Percentiles rank a stretch among this genome's conserved stretches.
phyloP scores from a whole-genome alignment of 352 stramenopile species.

The Phytopythium delawarense region DNA sequence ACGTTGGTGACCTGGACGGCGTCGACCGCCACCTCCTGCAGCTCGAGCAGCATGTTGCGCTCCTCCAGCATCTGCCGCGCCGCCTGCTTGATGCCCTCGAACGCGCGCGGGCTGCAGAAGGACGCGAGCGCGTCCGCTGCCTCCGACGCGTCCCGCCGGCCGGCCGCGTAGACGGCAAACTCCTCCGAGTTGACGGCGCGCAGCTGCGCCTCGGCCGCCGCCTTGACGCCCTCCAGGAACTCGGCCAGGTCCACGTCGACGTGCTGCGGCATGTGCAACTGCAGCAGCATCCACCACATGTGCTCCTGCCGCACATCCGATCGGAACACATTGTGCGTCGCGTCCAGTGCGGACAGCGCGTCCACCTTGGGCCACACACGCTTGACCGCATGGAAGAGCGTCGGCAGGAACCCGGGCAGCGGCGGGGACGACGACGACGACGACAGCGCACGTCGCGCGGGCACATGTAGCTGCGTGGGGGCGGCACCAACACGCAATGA shows the following conservation, averaged over 20 bases:
- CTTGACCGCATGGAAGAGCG: slow-evolving; percentile 11
- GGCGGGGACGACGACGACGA: slow-evolving; percentile 8
- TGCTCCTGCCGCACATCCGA: slow-evolving; percentile 15
- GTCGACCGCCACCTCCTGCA: slow-evolving; percentile 30
- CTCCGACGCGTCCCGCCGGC: slow-evolving; percentile 4
- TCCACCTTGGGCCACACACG: slow-evolving; percentile 17
- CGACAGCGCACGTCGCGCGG: neutral
- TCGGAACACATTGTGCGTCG: slow-evolving; percentile 23
- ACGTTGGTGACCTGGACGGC: slow-evolving; percentile 21
- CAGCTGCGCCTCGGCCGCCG: slow-evolving; percentile 21
- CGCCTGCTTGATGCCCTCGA: slow-evolving; percentile 17
- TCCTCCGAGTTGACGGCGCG: slow-evolving; percentile 31
- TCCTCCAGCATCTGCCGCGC: slow-evolving; percentile 15
- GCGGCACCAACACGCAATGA: neutral
- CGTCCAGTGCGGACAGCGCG: slow-evolving; percentile 17
- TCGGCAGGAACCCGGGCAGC: slow-evolving; percentile 14
- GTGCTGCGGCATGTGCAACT: slow-evolving; percentile 29
- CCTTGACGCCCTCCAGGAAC: slow-evolving; percentile 32
- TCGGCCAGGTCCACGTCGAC: slow-evolving; percentile 30
- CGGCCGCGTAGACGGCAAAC: slow-evolving; percentile 25
- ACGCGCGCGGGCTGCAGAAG: slow-evolving; percentile 31
- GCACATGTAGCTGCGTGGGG: neutral
- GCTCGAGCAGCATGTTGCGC: slow-evolving; percentile 30
- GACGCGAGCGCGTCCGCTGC: slow-evolving; percentile 13
- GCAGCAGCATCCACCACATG: slow-evolving; percentile 25